Evolutionary conservation across 805 yeast species (phyloP).

Genomic region (Saccharomycopsis babjevae): DNA sequence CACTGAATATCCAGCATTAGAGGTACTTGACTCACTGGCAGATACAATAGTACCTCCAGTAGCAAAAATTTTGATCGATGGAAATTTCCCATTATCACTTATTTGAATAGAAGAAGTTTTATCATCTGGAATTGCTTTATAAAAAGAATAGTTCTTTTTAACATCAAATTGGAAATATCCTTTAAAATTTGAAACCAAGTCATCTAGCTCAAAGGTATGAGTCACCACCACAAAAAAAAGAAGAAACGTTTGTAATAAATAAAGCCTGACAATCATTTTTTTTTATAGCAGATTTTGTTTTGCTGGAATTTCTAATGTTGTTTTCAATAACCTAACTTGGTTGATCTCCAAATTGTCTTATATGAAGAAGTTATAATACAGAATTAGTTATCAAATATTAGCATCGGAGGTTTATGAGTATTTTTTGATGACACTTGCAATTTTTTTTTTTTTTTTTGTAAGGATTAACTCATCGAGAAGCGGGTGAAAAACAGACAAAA

Average conservation of each 20-base stretch:
- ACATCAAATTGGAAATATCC: not conserved
- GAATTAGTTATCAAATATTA: too few species aligned
- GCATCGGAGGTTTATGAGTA: too few species aligned
- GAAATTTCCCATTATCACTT: slow-evolving; percentile 5
- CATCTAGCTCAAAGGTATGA: not conserved
- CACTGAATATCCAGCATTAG: slow-evolving; percentile 17
- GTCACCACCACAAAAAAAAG: not conserved
- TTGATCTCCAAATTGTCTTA: too few species aligned
- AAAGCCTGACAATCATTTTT: not conserved
- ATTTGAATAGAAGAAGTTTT: slow-evolving; percentile 13
- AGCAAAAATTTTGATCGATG: slow-evolving; percentile 17
- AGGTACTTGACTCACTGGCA: slow-evolving; percentile 11
- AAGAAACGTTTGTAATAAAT: not conserved
- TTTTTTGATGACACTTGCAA: too few species aligned
- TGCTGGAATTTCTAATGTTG: too few species aligned
- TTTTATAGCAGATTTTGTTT: not conserved
- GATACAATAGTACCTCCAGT: slow-evolving; percentile 19
- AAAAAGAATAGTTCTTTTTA: not conserved
- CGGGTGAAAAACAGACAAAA: too few species aligned
- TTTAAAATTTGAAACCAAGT: not conserved
- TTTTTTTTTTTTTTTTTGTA: too few species aligned
- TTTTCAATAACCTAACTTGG: not conserved
- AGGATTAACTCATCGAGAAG: too few species aligned
- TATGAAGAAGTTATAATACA: too few species aligned
- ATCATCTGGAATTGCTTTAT: slow-evolving; percentile 8